Base-by-base conservation (phyloP, 2,329 filamentous ascomycete genomes). In the Pestalotiopsis sp. region DNA sequence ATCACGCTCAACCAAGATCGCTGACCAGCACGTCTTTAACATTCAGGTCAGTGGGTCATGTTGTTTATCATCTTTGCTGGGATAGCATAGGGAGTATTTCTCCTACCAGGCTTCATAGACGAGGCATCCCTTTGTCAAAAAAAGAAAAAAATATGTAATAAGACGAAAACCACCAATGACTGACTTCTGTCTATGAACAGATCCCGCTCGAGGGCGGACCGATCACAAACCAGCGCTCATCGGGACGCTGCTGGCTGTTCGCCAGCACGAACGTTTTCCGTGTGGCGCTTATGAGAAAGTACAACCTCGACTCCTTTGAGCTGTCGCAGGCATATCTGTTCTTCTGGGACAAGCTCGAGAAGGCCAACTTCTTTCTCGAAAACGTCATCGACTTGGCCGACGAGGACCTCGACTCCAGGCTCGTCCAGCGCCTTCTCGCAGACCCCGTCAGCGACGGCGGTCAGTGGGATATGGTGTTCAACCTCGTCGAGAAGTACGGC, bases 321-420 rank as follows among this genome's bases (percentile, higher is more conserved):
- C 85, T 97, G n/a, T 94, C 91, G 38, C 94, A 97, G 80, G 86
- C 91, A 1, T 97, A 97, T 76, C 86, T 97, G 3, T 97, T 95
- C 82, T 97, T 94, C 86, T 97, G 92, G 91, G 94, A 97, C 79
- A 97, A 97, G 82, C 88, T 97, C 23, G 94, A 97, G 80, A 97
- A 97, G 80, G 87, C 92, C 9, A 97, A 97, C 79, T 97, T 88
- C 84, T 97, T 97, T 82, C 86, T 97, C 20, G 93, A 97, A 80
- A 92, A 93, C 75, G 88, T 95, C 70, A 87, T 97, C 67, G 90
- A 93, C 71, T 97, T 94, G 0, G 86, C 88, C 0, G 83, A 84
- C 65, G 86, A 94, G 74, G 89, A 91, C 41, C 85, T 97, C 1
- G 92, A 95, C 72, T 87, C 90, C 25, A 84, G 94, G 11, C 81